Evolutionary conservation across 345 rosid genomes (phyloP).

Genomic region (Bretschneidera sinensis): DNA sequence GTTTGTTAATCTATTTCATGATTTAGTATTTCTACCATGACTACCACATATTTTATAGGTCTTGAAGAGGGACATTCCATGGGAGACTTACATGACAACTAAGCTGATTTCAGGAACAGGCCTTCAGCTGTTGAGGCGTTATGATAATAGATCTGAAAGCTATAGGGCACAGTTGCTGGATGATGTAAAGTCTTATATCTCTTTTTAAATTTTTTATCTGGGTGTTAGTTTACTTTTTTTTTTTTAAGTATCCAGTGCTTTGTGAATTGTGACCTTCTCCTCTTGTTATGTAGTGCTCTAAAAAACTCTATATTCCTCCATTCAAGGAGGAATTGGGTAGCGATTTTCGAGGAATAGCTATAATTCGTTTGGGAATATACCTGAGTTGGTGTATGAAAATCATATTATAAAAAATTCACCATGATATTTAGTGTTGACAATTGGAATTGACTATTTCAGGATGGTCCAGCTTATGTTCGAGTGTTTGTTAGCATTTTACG

Average conservation of each 20-base stretch:
- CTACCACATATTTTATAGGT: constrained; percentile 41
- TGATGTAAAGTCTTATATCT: constrained; percentile 44
- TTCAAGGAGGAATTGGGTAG: not conserved
- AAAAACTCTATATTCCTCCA: not conserved
- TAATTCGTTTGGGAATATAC: not conserved
- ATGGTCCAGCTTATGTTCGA: constrained; percentile 86
- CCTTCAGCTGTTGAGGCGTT: constrained; percentile 86
- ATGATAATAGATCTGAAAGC: constrained; percentile 75
- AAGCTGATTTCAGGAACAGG: constrained; percentile 79
- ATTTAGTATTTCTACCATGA: constrained; percentile 11
- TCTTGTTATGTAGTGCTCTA: not conserved
- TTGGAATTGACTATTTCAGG: constrained; percentile 43
- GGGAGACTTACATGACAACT: constrained; percentile 97
- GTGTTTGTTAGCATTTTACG: constrained; percentile 84
- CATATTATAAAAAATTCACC: too few species aligned
- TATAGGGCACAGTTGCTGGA: constrained; percentile 80
- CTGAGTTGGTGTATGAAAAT: too few species aligned
- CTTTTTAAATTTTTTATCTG: constrained; percentile 13
- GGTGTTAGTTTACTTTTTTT: constrained; percentile 9
- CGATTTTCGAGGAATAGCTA: constrained; percentile 3
- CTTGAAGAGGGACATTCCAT: constrained; percentile 91
- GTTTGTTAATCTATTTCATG: not conserved
- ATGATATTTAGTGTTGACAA: not conserved
- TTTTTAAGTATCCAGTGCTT: not conserved
- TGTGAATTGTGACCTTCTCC: not conserved